These are phyloP conservation scores for Podaxis sp. DNA, from an alignment of 768 basidiomycete species.

Conservation along the genomic window DNA sequence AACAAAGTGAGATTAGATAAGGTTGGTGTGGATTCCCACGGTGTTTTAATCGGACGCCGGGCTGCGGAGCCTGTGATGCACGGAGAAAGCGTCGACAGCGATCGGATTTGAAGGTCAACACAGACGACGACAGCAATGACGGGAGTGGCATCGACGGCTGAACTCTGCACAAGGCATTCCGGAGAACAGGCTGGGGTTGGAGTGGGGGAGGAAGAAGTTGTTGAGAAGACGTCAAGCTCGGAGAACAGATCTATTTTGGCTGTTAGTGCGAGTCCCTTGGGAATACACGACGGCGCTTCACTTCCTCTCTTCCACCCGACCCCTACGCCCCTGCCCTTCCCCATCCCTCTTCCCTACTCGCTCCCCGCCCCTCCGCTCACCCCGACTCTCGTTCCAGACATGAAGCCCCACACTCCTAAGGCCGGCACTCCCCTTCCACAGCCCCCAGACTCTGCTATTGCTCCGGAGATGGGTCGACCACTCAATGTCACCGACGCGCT, in stretches of 20 bases:
- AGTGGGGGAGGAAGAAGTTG: constrained; percentile 21
- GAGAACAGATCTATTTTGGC: constrained; percentile 36
- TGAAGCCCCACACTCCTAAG: constrained; percentile 31
- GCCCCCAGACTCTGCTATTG: constrained; percentile 23
- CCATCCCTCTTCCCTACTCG: constrained; percentile 24
- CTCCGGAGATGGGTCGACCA: constrained; percentile 50
- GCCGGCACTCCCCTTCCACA: constrained; percentile 42
- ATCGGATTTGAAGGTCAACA: background rate
- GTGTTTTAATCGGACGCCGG: constrained; percentile 1
- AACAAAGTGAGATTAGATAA: background rate
- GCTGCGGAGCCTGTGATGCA: background rate
- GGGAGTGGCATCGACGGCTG: background rate
- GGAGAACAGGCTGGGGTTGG: constrained; percentile 8
- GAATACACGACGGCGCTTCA: constrained; percentile 22
- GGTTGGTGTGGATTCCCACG: constrained; percentile 5
- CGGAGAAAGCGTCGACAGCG: background rate
- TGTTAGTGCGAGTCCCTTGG: constrained; percentile 24
- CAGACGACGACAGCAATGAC: background rate
- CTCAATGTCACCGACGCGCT: constrained; percentile 93
- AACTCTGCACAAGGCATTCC: background rate
- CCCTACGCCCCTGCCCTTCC: constrained; percentile 21
- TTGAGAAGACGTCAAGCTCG: constrained; percentile 24
- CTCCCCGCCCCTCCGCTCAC: constrained; percentile 8
- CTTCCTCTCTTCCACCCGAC: constrained; percentile 20
- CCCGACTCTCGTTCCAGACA: constrained; percentile 17